phyloP scores from a whole-genome alignment of 306 rosid genomes.

The Hylodesmum podocarpum region DNA sequence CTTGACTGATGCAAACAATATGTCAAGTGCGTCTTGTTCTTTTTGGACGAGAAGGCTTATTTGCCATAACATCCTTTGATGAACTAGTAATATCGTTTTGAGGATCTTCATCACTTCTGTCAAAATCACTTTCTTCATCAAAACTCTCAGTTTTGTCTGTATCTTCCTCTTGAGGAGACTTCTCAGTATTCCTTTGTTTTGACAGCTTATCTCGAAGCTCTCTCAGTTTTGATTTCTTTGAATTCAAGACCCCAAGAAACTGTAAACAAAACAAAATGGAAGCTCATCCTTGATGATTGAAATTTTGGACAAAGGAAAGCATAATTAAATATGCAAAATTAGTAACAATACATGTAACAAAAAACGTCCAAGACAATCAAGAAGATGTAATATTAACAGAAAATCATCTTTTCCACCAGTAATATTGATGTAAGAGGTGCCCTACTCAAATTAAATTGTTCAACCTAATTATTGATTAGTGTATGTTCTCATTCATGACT shows the following conservation, averaged over 20 bases:
- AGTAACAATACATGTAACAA: neutral
- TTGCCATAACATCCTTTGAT: conserved; percentile 40
- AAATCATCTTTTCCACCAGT: neutral
- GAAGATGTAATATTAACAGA: neutral
- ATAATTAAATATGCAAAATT: conserved; percentile 8
- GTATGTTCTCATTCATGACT: neutral
- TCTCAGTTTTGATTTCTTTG: conserved; percentile 79
- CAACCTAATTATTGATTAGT: neutral
- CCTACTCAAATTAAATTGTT: neutral
- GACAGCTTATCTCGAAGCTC: conserved; percentile 68
- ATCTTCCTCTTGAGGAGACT: conserved; percentile 62
- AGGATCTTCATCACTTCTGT: conserved; percentile 46
- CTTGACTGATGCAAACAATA: neutral
- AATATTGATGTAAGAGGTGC: neutral
- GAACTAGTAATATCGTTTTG: conserved; percentile 32
- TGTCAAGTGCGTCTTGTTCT: conserved; percentile 35
- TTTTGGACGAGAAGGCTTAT: conserved; percentile 45
- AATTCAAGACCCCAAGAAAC: conserved; percentile 85
- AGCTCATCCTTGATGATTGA: conserved; percentile 16
- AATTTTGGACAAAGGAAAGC: neutral
- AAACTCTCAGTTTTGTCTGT: conserved; percentile 79
- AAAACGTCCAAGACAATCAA: neutral
- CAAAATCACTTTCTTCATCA: conserved; percentile 49
- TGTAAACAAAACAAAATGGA: conserved; percentile 39
- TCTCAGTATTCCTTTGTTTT: conserved; percentile 39